Percentiles rank a stretch among this genome's conserved stretches.
These are phyloP conservation scores for Corymbia maculata DNA, from an alignment of 345 rosid species.

Conservation along the genomic window DNA sequence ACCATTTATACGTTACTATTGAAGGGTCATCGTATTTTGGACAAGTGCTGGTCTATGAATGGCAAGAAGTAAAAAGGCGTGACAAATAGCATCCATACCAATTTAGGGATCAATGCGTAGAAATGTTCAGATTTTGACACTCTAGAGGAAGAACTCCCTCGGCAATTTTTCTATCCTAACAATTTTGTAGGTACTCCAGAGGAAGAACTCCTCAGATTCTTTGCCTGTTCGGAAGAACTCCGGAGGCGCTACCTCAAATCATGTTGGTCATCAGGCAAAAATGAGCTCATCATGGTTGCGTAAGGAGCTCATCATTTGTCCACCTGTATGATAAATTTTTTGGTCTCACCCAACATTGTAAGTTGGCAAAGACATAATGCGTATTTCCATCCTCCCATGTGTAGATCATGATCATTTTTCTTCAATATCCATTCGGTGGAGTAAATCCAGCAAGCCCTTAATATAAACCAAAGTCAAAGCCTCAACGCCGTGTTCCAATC, in stretches of 20 bases:
- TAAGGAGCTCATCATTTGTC: background rate
- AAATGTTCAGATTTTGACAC: background rate
- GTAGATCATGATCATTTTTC: background rate
- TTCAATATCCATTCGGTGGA: background rate
- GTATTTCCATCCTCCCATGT: background rate
- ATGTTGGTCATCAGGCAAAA: background rate
- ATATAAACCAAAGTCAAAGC: background rate
- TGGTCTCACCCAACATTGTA: background rate
- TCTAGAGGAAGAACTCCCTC: background rate
- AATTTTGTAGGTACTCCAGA: background rate
- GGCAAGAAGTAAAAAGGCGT: background rate
- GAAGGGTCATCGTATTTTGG: background rate
- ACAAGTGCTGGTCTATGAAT: background rate
- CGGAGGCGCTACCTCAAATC: background rate
- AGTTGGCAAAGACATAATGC: background rate
- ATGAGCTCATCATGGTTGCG: background rate
- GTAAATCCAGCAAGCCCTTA: background rate
- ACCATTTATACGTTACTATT: background rate
- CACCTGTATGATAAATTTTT: background rate
- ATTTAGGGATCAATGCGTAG: background rate
- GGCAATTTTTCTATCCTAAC: background rate
- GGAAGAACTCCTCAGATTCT: background rate
- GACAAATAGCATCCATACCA: background rate
- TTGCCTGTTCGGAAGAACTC: background rate
- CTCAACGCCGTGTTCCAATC: background rate